These are phyloP conservation scores for Paracamarosporium sp. DNA, from an alignment of 2,329 filamentous ascomycete genomes.

Conservation along the genomic window DNA sequence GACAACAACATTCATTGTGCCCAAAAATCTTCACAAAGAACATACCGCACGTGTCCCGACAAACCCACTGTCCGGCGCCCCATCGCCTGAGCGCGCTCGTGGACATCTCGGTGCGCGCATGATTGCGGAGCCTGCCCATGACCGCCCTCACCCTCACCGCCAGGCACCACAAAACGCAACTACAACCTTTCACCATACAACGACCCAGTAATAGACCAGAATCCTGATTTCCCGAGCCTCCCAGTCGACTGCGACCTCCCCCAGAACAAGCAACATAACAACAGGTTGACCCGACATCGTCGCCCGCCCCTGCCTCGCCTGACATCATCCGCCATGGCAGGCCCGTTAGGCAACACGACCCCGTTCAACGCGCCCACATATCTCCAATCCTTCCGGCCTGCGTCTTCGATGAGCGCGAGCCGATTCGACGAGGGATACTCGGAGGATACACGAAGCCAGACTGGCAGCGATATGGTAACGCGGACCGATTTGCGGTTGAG, in stretches of 20 bases:
- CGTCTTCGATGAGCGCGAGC: slow-evolving; percentile 45
- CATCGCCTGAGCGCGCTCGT: background rate
- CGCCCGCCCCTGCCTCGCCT: background rate
- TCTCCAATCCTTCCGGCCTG: slow-evolving; percentile 44
- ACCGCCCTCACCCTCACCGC: background rate
- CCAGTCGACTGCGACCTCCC: background rate
- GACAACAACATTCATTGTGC: background rate
- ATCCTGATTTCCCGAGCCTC: background rate
- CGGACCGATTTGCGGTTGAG: slow-evolving; percentile 42
- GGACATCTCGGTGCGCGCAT: slow-evolving; percentile 9
- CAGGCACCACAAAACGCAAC: slow-evolving; percentile 6
- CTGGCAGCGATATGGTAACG: slow-evolving; percentile 50
- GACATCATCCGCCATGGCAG: slow-evolving; percentile 38
- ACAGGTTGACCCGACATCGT: background rate
- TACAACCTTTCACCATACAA: background rate
- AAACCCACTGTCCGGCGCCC: background rate
- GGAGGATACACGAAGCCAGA: slow-evolving; percentile 68
- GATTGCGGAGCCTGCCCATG: background rate
- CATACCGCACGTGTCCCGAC: background rate
- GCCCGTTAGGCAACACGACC: slow-evolving; percentile 29
- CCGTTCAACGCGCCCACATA: slow-evolving; percentile 41
- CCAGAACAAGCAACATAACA: background rate
- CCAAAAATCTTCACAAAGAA: background rate
- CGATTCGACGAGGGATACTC: slow-evolving; percentile 84
- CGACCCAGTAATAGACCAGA: background rate